Percentiles rank a stretch among this genome's conserved stretches.
Conservation (phyloP, 768 basidiomycete genomes). For the Tremella mesenterica region DNA sequence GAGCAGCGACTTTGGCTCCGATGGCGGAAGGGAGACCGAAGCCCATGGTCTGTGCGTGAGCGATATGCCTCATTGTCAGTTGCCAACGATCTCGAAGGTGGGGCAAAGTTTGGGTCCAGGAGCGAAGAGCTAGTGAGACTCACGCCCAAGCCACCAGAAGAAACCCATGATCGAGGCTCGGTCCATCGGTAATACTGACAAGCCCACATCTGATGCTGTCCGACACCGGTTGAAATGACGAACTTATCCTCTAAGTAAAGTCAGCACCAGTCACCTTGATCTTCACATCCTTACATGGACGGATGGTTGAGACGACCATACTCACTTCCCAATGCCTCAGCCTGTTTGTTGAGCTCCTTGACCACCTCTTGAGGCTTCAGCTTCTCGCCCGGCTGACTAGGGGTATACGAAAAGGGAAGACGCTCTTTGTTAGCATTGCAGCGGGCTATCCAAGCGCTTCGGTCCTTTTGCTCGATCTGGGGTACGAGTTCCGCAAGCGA, state of each 20-base stretch:
- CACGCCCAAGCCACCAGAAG: constrained; percentile 89
- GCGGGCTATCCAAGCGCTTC: constrained; percentile 72
- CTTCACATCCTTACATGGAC: background rate
- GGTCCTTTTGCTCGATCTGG: constrained; percentile 52
- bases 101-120: too few species aligned
- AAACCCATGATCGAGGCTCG: constrained; percentile 76
- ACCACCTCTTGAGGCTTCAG: constrained; percentile 97
- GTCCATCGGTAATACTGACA: constrained; percentile 90
- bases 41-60: constrained; percentile 76
- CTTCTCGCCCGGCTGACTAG: constrained; percentile 54
- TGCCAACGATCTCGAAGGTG: too few species aligned
- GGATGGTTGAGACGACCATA: constrained; percentile 17
- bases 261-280: background rate
- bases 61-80: too few species aligned
- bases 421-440: constrained; percentile 74
- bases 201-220: constrained; percentile 99
- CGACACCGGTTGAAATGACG: constrained; percentile 85
- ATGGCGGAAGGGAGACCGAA: constrained; percentile 91
- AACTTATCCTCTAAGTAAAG: constrained; percentile 58
- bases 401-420: constrained; percentile 82
- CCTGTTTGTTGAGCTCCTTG: constrained; percentile 76
- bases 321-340: constrained; percentile 51
- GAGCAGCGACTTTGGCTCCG: constrained; percentile 93
- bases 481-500: constrained; percentile 77
- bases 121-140: constrained; percentile 43